These are phyloP conservation scores for Euphorbia pulcherrima DNA, from an alignment of 345 rosid genomes.

Conservation along the genomic window DNA sequence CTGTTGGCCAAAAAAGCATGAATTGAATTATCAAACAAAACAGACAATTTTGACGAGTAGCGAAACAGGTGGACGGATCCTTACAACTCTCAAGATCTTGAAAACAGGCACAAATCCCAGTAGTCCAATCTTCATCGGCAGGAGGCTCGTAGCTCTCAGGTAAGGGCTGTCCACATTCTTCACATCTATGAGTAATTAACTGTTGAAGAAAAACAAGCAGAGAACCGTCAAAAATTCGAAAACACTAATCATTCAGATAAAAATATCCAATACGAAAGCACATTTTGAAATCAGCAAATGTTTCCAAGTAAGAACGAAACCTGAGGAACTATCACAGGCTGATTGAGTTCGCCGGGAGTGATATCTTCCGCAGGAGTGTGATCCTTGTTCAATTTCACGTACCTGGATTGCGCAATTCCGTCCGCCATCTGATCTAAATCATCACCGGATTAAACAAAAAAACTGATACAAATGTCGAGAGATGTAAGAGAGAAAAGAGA, in stretches of 20 bases:
- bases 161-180: slow-evolving; percentile 72
- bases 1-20: too few relatives aligned
- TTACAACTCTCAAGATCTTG: slow-evolving; percentile 77
- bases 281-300: neutral
- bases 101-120: slow-evolving; percentile 64
- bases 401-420: slow-evolving; percentile 48
- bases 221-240: neutral
- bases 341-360: slow-evolving; percentile 89
- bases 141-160: slow-evolving; percentile 88
- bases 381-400: slow-evolving; percentile 63
- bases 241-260: neutral
- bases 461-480: neutral
- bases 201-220: slow-evolving; percentile 5
- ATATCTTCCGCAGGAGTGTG: slow-evolving; percentile 59
- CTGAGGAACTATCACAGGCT: slow-evolving; percentile 83
- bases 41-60: neutral
- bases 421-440: slow-evolving; percentile 47
- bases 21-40: too few relatives aligned
- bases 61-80: neutral
- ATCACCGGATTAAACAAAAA: neutral
- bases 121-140: slow-evolving; percentile 88
- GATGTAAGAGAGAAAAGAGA: neutral
- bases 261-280: neutral
- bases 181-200: slow-evolving; percentile 57
- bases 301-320: slow-evolving; percentile 15